Conservation (phyloP, 2,329 filamentous ascomycete species). For the Fusarium napiforme region DNA sequence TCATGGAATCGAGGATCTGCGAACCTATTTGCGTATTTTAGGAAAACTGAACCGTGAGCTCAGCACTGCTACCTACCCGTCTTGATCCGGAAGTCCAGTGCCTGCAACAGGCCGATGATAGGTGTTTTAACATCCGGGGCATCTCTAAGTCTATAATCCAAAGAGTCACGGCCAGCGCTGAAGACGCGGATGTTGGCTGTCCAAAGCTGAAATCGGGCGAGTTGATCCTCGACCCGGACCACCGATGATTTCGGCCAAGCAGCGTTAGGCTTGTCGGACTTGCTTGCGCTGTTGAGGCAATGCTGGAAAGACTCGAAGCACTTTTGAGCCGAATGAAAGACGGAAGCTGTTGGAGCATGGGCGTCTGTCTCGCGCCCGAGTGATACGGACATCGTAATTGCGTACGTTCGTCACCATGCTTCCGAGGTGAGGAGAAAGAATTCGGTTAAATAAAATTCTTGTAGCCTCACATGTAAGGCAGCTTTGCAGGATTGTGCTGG, state of each 20-base stretch:
- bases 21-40: too few species aligned
- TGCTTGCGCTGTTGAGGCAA: background rate
- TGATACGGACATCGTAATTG: rapidly evolving
- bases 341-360: rapidly evolving
- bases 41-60: too few species aligned
- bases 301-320: rapidly evolving
- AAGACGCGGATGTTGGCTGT: background rate
- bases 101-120: background rate
- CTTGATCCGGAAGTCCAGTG: rapidly evolving
- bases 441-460: too few species aligned
- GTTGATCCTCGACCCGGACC: background rate
- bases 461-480: background rate
- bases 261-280: too few species aligned
- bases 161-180: rapidly evolving
- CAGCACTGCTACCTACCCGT: rapidly evolving
- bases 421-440: background rate
- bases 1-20: too few species aligned
- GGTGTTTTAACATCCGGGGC: rapidly evolving
- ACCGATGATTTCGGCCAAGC: too few species aligned
- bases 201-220: background rate
- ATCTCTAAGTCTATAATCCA: rapidly evolving
- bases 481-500: background rate
- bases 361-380: rapidly evolving
- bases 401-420: rapidly evolving
- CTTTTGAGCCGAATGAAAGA: rapidly evolving